A percentile compares a stretch with the other conserved stretches of the same genome.
Conservation (phyloP, 2,329 filamentous ascomycete genomes). For the Botrytis medusae region DNA sequence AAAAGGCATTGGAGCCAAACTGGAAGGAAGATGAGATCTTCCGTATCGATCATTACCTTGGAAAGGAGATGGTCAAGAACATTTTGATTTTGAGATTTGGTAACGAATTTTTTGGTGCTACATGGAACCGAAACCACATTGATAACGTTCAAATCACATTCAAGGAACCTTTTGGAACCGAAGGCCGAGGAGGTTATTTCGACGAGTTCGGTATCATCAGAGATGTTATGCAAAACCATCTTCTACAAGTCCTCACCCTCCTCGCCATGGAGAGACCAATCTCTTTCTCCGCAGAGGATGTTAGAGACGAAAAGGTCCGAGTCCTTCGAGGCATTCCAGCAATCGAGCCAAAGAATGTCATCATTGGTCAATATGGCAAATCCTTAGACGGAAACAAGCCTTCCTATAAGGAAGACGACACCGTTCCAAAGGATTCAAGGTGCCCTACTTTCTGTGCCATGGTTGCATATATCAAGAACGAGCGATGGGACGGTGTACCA, state of each 20-base stretch:
- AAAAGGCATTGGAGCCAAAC: conserved; percentile 91
- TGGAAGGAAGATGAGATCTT: conserved; percentile 99
- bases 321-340: conserved; percentile 90
- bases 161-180: conserved; percentile 98
- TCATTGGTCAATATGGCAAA: conserved; percentile 97
- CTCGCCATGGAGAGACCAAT: conserved; percentile 98
- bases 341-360: conserved; percentile 99
- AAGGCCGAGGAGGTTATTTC: conserved; percentile 97
- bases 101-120: conserved; percentile 97
- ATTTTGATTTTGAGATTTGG: conserved; percentile 96
- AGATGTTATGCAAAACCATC: conserved; percentile 99
- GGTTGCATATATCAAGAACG: conserved; percentile 98
- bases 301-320: conserved; percentile 97
- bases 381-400: conserved; percentile 96
- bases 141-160: conserved; percentile 99
- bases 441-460: conserved; percentile 98
- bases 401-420: conserved; percentile 97
- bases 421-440: conserved; percentile 92
- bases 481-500: conserved; percentile 97
- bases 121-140: conserved; percentile 99
- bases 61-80: conserved; percentile 99
- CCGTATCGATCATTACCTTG: conserved; percentile 98
- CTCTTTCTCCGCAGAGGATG: conserved; percentile 96
- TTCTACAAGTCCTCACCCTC: conserved; percentile 93
- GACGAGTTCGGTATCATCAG: conserved; percentile 99